phyloP scores from a whole-genome alignment of 495 filamentous ascomycete genomes.

The Xylaria cubensis region DNA sequence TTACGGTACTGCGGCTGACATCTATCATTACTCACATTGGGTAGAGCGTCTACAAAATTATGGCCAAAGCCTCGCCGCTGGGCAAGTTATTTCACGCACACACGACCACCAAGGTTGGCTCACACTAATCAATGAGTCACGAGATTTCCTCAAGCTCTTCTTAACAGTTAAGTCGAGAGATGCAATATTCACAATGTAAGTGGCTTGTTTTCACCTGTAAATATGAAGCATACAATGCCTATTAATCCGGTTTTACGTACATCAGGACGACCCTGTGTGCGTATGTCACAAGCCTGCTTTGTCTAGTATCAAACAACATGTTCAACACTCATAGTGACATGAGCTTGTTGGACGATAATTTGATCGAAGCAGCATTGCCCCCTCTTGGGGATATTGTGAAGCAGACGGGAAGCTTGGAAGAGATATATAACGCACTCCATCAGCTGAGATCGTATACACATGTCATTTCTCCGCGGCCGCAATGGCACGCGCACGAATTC shows the following conservation, averaged over 20 bases:
- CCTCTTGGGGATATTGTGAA: constrained; percentile 10
- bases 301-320: constrained; percentile 5
- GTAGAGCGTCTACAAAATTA: background rate
- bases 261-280: constrained; percentile 12
- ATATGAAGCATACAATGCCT: background rate
- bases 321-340: background rate
- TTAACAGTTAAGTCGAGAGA: constrained; percentile 6
- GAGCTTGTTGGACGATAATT: background rate
- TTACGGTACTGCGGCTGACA: background rate
- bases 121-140: background rate
- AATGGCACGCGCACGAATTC: background rate
- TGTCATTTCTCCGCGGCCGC: background rate
- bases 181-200: constrained; percentile 19
- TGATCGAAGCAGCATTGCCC: background rate
- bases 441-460: constrained; percentile 8
- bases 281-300: constrained; percentile 2
- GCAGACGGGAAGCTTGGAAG: background rate
- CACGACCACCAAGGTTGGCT: background rate
- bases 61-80: background rate
- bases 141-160: constrained; percentile 12
- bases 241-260: background rate
- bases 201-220: background rate
- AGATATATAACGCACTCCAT: constrained; percentile 4
- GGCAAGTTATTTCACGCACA: background rate
- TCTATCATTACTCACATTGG: constrained; percentile 8